Evolutionary conservation across 345 rosid species (phyloP).

Genomic region (rapeseed (Brassica napus)): DNA sequence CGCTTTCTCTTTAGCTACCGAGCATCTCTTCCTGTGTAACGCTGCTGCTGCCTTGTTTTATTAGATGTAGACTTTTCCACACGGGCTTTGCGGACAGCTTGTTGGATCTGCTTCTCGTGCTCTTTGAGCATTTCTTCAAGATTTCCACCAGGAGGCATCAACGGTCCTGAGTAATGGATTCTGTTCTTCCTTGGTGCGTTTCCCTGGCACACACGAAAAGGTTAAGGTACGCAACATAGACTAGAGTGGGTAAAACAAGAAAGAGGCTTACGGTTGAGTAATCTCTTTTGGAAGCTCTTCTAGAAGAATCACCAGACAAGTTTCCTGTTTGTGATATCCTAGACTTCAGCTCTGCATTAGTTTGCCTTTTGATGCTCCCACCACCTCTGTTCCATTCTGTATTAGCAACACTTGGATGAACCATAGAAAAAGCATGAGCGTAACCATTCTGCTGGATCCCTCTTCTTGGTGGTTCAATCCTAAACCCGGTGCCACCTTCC

Average conservation of each 20-base stretch:
- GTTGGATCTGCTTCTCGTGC: conserved; percentile 90
- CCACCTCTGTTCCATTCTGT: conserved; percentile 41
- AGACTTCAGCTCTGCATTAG: conserved; percentile 25
- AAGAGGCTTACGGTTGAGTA: conserved; percentile 44
- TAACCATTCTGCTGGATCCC: conserved; percentile 36
- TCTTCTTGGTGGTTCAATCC: conserved; percentile 53
- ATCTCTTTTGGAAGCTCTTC: conserved; percentile 44
- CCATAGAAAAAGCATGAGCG: conserved; percentile 54
- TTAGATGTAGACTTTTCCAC: conserved; percentile 45
- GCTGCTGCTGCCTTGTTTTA: conserved; percentile 33
- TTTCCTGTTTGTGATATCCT: conserved; percentile 36
- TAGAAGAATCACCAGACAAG: conserved; percentile 36
- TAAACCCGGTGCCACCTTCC: conserved; percentile 53
- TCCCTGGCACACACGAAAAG: conserved; percentile 39
- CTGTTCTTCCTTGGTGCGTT: conserved; percentile 65
- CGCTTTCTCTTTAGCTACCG: conserved; percentile 21
- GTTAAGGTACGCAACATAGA: neutral
- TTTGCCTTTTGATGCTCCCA: conserved; percentile 39
- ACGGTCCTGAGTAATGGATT: conserved; percentile 87
- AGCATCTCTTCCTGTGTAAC: conserved; percentile 30
- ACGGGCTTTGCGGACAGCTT: conserved; percentile 84
- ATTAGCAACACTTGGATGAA: conserved; percentile 53
- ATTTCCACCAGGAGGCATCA: conserved; percentile 91
- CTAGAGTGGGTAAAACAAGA: neutral
- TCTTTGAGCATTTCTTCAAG: conserved; percentile 85